Percentiles rank a stretch among this genome's conserved stretches.
These are phyloP conservation scores for Cordyceps javanica DNA, from an alignment of 2,329 filamentous ascomycete genomes.

Conservation along the genomic window DNA sequence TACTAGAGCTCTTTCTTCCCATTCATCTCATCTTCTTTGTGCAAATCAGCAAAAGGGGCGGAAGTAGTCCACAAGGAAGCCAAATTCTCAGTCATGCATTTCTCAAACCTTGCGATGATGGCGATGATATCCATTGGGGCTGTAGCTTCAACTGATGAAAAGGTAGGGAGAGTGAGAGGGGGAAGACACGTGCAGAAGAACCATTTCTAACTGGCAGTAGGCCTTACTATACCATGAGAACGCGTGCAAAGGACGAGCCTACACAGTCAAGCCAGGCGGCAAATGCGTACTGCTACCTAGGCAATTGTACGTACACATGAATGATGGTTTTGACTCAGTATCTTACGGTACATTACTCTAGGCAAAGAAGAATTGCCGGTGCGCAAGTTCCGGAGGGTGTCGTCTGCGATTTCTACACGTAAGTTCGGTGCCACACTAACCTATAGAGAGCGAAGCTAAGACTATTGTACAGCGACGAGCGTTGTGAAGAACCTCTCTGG, in stretches of 20 bases:
- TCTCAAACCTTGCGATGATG: not conserved
- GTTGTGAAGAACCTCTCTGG: not conserved
- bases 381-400: not conserved
- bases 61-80: not conserved
- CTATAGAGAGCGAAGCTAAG: not conserved
- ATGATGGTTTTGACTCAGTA: not conserved
- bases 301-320: not conserved
- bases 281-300: not conserved
- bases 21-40: not conserved
- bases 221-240: not conserved
- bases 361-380: not conserved
- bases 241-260: not conserved
- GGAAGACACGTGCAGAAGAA: no score
- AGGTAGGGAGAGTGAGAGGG: not conserved
- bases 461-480: slow-evolving; percentile 27
- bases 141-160: not conserved
- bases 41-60: not conserved
- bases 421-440: not conserved
- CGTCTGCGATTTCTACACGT: not conserved
- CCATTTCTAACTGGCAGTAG: not conserved
- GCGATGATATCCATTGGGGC: not conserved
- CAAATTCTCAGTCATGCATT: not conserved
- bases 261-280: not conserved
- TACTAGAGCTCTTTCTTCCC: no score
- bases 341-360: not conserved